Percentiles rank a stretch among this genome's conserved stretches.
These are phyloP conservation scores for Boletus edulis DNA, from an alignment of 768 basidiomycete genomes.

Conservation along the genomic window DNA sequence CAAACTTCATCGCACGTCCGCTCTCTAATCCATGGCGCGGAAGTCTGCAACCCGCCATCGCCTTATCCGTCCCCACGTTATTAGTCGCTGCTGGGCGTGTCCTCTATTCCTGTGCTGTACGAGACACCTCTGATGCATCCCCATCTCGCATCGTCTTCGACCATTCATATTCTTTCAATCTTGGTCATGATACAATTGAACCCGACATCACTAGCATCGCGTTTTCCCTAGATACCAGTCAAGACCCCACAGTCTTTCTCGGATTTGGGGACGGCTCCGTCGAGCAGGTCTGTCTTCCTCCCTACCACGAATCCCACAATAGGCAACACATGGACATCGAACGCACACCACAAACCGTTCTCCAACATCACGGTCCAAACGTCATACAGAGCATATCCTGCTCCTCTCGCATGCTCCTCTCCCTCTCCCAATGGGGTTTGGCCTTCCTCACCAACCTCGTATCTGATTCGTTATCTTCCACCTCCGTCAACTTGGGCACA, in stretches of 20 bases:
- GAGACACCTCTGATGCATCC: constrained; percentile 22
- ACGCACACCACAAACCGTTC: constrained; percentile 19
- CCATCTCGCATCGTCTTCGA: constrained; percentile 49
- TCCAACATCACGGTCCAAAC: constrained; percentile 40
- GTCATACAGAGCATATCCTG: constrained; percentile 56
- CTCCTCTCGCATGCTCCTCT: constrained; percentile 44
- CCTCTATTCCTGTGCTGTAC: constrained; percentile 59
- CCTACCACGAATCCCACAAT: constrained; percentile 4
- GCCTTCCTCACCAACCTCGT: constrained; percentile 39
- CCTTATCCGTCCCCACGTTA: constrained; percentile 53
- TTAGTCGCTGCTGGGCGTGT: constrained; percentile 58
- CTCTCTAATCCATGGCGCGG: constrained; percentile 57
- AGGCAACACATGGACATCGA: constrained; percentile 20
- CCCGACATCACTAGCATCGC: constrained; percentile 56
- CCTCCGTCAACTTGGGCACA: constrained; percentile 42
- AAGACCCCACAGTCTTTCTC: constrained; percentile 46
- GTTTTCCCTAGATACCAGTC: constrained; percentile 44
- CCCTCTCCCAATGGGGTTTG: constrained; percentile 55
- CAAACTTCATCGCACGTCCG: constrained; percentile 60
- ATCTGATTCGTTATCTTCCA: constrained; percentile 16
- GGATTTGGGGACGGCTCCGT: constrained; percentile 61
- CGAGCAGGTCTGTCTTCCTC: constrained; percentile 43
- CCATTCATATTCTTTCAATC: constrained; percentile 40
- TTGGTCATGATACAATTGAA: constrained; percentile 26
- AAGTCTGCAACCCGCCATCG: constrained; percentile 55